Evolutionary conservation across 345 rosid genomes (phyloP).

Genomic region (Turnera subulata): DNA sequence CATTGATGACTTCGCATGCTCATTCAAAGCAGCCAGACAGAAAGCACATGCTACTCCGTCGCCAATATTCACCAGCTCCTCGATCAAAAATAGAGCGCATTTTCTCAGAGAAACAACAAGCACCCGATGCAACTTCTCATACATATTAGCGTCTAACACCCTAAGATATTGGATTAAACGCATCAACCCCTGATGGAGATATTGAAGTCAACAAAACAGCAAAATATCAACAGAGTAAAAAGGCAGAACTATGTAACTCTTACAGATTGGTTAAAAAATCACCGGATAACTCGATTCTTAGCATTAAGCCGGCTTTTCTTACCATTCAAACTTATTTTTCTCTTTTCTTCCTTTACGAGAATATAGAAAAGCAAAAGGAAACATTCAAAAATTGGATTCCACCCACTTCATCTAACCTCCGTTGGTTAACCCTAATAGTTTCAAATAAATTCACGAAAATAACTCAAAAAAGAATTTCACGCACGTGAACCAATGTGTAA

Average conservation of each 20-base stretch:
- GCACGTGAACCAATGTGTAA: constrained; percentile 65
- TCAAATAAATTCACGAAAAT: no score
- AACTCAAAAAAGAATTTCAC: constrained; percentile 1
- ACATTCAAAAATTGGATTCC: no score
- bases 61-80: constrained; percentile 43
- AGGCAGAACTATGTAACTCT: no score
- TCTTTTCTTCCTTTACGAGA: no score
- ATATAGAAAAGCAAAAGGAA: no score
- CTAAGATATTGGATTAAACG: constrained; percentile 35
- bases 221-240: background rate
- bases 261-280: no score
- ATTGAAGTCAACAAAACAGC: constrained; percentile 12
- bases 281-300: no score
- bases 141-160: constrained; percentile 51
- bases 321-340: no score
- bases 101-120: constrained; percentile 48
- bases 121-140: constrained; percentile 53
- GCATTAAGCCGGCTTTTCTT: no score
- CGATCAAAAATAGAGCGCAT: constrained; percentile 48
- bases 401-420: no score
- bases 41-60: constrained; percentile 42
- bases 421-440: no score
- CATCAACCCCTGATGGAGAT: background rate
- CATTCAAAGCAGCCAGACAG: constrained; percentile 35
- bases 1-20: constrained; percentile 46